These are phyloP conservation scores for Lanmaoa pseudosensibilis DNA, from an alignment of 768 basidiomycete species.

Conservation along the genomic window DNA sequence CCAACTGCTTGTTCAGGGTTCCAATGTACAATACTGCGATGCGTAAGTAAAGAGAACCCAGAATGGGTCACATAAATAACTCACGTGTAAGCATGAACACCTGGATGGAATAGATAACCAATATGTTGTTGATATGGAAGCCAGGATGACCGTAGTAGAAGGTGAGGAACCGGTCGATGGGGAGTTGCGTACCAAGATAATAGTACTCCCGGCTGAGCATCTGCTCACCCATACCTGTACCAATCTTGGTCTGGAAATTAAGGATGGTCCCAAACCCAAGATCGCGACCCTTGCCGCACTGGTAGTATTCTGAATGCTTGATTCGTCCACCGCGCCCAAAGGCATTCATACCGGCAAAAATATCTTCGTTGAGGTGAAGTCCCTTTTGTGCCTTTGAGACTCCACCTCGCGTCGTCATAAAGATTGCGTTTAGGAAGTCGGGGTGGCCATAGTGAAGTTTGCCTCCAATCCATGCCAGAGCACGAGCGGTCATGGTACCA, in stretches of 20 bases:
- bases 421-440: constrained; percentile 96
- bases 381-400: constrained; percentile 99
- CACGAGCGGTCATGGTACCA: constrained; percentile 95
- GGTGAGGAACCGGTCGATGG: constrained; percentile 97
- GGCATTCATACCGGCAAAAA: constrained; percentile 99
- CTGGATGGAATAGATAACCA: constrained; percentile 97
- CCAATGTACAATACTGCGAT: constrained; percentile 85
- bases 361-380: constrained; percentile 98
- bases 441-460: constrained; percentile 99
- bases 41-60: constrained; percentile 6
- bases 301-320: constrained; percentile 99
- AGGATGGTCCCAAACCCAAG: constrained; percentile 98
- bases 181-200: constrained; percentile 96
- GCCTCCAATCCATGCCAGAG: constrained; percentile 95
- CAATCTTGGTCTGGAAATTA: constrained; percentile 99
- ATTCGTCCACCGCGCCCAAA: constrained; percentile 97
- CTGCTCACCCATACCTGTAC: constrained; percentile 99
- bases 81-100: constrained; percentile 93
- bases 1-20: constrained; percentile 90
- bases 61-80: constrained; percentile 33
- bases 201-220: constrained; percentile 99
- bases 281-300: constrained; percentile 99
- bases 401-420: constrained; percentile 98
- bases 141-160: constrained; percentile 99
- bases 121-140: constrained; percentile 99